These are phyloP conservation scores for Ramalina intermedia DNA, from an alignment of 495 filamentous ascomycete genomes.

Conservation along the genomic window DNA sequence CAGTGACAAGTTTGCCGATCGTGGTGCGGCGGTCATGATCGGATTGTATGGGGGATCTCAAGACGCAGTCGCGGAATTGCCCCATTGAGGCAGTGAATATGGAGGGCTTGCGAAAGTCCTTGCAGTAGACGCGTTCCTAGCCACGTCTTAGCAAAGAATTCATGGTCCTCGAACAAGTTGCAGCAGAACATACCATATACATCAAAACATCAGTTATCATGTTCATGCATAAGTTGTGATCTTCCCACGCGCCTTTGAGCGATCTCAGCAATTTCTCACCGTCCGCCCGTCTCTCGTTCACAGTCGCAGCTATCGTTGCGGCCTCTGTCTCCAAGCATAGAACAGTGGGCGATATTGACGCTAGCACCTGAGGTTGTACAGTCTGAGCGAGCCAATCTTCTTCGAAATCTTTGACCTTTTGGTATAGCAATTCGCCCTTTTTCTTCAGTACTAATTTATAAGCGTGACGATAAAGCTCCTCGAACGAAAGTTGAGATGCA, in stretches of 20 bases:
- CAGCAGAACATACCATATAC: conserved; percentile 60
- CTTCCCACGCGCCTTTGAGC: conserved; percentile 65
- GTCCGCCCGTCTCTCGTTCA: conserved; percentile 58
- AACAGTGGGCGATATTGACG: conserved; percentile 46
- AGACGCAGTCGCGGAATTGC: conserved; percentile 71
- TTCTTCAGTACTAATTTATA: conserved; percentile 89
- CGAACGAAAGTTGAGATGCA: conserved; percentile 80
- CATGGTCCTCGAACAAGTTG: not conserved
- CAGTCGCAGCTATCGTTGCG: conserved; percentile 37
- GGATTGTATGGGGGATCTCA: conserved; percentile 35
- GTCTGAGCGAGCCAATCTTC: conserved; percentile 58
- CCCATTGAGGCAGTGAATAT: conserved; percentile 77
- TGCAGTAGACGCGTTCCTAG: conserved; percentile 62
- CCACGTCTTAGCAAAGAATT: not conserved
- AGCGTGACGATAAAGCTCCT: conserved; percentile 88
- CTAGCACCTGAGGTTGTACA: conserved; percentile 48
- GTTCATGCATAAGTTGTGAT: conserved; percentile 84
- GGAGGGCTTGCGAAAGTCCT: conserved; percentile 54
- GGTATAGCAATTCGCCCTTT: conserved; percentile 73
- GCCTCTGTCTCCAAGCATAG: conserved; percentile 24
- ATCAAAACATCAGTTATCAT: conserved; percentile 97
- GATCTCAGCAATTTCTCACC: conserved; percentile 74
- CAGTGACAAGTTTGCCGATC: conserved; percentile 58
- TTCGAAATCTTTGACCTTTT: conserved; percentile 63
- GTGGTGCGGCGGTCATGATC: conserved; percentile 27